Conservation (phyloP, 2,329 filamentous ascomycete genomes). For the Ilyonectria sp. region DNA sequence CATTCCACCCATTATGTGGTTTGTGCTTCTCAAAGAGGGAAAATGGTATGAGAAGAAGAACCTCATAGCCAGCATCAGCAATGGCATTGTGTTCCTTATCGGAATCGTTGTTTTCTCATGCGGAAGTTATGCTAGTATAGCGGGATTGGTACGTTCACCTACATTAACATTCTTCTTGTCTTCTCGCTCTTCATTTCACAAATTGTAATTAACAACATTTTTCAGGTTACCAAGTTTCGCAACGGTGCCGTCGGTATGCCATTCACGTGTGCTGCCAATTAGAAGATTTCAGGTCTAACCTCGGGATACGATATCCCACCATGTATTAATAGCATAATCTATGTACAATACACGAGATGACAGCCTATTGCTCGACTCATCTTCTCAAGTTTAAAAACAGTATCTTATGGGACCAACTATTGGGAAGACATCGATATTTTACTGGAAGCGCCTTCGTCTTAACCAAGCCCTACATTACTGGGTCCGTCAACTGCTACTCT, state of each 20-base stretch:
- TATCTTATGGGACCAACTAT: no score
- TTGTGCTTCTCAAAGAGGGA: conserved; percentile 36
- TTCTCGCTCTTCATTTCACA: not conserved
- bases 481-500: no score
- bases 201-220: not conserved
- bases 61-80: conserved; percentile 5
- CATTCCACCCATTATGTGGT: not conserved
- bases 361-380: not conserved
- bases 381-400: no score
- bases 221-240: not conserved
- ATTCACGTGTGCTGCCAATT: not conserved
- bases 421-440: no score
- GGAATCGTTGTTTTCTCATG: not conserved
- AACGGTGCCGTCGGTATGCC: not conserved
- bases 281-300: not conserved
- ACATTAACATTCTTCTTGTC: not conserved
- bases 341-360: not conserved
- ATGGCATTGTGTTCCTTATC: not conserved
- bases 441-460: no score
- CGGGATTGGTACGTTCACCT: not conserved
- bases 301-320: not conserved
- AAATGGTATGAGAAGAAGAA: conserved; percentile 41
- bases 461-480: no score
- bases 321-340: not conserved
- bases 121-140: not conserved